A percentile compares a stretch with the other conserved stretches of the same genome.
These are phyloP conservation scores for Thecaphora frezii DNA, from an alignment of 1,284 basidiomycete species.

Conservation along the genomic window DNA sequence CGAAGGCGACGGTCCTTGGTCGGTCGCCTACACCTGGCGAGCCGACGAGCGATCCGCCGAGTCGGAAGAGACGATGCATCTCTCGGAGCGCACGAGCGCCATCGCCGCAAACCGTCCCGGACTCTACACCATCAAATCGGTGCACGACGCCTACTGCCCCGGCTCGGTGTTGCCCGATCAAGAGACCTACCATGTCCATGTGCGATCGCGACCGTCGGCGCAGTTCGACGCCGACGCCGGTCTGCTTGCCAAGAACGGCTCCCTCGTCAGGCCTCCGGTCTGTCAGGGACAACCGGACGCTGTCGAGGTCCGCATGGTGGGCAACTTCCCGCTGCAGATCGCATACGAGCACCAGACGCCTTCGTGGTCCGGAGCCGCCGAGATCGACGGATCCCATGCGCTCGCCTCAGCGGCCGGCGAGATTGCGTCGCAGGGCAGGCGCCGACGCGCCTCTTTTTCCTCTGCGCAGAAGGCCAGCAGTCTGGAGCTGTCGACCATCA, in stretches of 20 bases:
- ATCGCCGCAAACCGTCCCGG: slow-evolving; percentile 73
- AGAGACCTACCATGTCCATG: slow-evolving; percentile 71
- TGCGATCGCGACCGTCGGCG: slow-evolving; percentile 70
- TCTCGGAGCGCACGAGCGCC: slow-evolving; percentile 72
- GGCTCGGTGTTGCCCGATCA: slow-evolving; percentile 70
- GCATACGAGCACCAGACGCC: slow-evolving; percentile 36
- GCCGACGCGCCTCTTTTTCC: slow-evolving; percentile 66
- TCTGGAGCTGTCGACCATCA: slow-evolving; percentile 78
- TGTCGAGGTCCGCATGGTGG: slow-evolving; percentile 76
- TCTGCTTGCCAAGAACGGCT: slow-evolving; percentile 28
- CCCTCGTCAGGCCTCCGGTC: slow-evolving; percentile 68
- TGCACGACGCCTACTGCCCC: slow-evolving; percentile 80
- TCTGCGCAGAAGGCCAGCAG: slow-evolving; percentile 79
- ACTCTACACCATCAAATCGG: slow-evolving; percentile 72
- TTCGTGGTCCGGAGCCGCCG: slow-evolving; percentile 20
- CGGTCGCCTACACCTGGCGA: slow-evolving; percentile 72
- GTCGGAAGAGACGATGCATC: slow-evolving; percentile 62
- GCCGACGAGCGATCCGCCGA: slow-evolving; percentile 55
- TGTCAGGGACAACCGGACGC: slow-evolving; percentile 79
- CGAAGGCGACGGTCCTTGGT: slow-evolving; percentile 61
- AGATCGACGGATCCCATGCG: slow-evolving; percentile 17
- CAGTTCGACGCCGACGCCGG: slow-evolving; percentile 41
- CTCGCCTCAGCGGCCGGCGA: slow-evolving; percentile 44
- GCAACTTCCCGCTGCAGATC: slow-evolving; percentile 61
- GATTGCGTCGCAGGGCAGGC: slow-evolving; percentile 31